Conservation (phyloP, 2,329 filamentous ascomycete genomes). For the Verticillium tricorpus region DNA sequence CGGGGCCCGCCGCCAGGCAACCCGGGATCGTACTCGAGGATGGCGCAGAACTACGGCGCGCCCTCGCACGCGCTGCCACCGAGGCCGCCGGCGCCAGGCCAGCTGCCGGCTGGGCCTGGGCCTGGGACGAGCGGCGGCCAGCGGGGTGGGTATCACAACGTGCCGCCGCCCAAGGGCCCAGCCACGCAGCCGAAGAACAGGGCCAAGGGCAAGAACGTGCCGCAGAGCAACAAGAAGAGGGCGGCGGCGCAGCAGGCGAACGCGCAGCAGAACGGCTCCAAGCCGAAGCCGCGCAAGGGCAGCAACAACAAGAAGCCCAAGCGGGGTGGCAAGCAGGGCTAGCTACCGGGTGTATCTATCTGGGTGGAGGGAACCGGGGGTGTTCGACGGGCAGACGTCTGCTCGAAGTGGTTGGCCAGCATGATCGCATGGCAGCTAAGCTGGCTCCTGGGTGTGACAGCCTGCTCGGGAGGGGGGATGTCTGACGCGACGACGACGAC, state of each 20-base stretch:
- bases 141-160: conserved; percentile 8
- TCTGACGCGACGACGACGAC: background rate
- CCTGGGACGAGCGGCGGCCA: background rate
- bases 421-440: background rate
- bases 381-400: background rate
- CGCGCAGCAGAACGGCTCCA: conserved; percentile 5
- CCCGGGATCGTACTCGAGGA: conserved; percentile 15
- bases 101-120: background rate
- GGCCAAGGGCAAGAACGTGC: conserved; percentile 5
- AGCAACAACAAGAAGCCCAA: conserved; percentile 3
- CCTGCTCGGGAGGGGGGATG: background rate
- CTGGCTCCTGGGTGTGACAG: background rate
- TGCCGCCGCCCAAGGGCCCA: conserved; percentile 8
- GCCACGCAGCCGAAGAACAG: conserved; percentile 9
- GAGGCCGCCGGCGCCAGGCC: background rate
- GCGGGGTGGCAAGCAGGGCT: conserved; percentile 12
- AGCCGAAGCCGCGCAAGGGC: conserved; percentile 7
- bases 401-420: background rate
- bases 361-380: background rate
- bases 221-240: conserved; percentile 4
- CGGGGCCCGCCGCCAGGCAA: conserved; percentile 17
- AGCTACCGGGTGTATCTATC: background rate
- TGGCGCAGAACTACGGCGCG: conserved; percentile 8
- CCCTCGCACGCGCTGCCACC: conserved; percentile 5
- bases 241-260: conserved; percentile 4